A percentile compares a stretch with the other conserved stretches of the same genome.
phyloP scores from a whole-genome alignment of 2,329 filamentous ascomycete species.

The Lachnellula suecica region DNA sequence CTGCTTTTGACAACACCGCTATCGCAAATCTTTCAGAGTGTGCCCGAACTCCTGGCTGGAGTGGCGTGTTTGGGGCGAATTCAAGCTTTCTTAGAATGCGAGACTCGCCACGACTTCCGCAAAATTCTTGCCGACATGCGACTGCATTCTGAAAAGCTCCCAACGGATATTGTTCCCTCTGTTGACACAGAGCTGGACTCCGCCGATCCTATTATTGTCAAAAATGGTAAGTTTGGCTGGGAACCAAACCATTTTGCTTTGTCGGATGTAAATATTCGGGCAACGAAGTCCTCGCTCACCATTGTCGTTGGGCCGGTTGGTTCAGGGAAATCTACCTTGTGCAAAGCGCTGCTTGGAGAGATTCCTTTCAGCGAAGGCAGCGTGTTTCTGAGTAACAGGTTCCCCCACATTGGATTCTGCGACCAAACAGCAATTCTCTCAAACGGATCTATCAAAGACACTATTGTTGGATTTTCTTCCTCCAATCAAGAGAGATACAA shows the following conservation, averaged over 20 bases:
- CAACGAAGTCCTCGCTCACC: slow-evolving; percentile 24
- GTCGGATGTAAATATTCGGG: slow-evolving; percentile 12
- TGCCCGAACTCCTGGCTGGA: slow-evolving; percentile 17
- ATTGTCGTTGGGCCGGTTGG: slow-evolving; percentile 27
- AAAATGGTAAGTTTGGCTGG: slow-evolving; percentile 29
- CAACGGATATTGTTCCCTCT: background rate
- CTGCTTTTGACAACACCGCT: slow-evolving; percentile 22
- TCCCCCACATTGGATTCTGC: slow-evolving; percentile 37
- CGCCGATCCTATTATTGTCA: slow-evolving; percentile 12
- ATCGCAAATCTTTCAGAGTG: slow-evolving; percentile 17
- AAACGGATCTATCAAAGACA: slow-evolving; percentile 39
- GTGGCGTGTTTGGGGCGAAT: slow-evolving; percentile 9
- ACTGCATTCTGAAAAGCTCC: slow-evolving; percentile 3
- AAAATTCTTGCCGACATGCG: slow-evolving; percentile 6
- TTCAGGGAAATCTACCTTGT: slow-evolving; percentile 36
- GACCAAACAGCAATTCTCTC: slow-evolving; percentile 43
- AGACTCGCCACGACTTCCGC: slow-evolving; percentile 20
- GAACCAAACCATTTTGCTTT: slow-evolving; percentile 23
- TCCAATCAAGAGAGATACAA: slow-evolving; percentile 28
- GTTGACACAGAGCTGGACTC: background rate
- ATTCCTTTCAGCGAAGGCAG: slow-evolving; percentile 29
- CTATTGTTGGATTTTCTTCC: slow-evolving; percentile 34
- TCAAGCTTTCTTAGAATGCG: slow-evolving; percentile 12
- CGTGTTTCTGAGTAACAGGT: slow-evolving; percentile 16
- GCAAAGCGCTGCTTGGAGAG: slow-evolving; percentile 35